Percentiles rank a stretch among this genome's conserved stretches.
Conservation (phyloP, 2,329 filamentous ascomycete species). For the Reticulascus tulasneorum region DNA sequence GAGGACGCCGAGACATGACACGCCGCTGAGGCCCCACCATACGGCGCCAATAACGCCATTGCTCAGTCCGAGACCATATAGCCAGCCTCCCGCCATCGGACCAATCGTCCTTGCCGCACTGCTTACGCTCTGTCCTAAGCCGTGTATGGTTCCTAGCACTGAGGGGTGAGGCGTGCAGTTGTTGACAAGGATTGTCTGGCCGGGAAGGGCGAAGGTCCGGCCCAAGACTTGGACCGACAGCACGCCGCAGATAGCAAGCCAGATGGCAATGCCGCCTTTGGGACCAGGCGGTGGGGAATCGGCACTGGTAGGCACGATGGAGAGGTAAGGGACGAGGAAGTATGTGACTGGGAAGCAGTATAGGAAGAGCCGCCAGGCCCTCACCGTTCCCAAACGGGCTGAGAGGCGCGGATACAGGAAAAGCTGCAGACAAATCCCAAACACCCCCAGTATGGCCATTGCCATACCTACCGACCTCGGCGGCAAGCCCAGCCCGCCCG, state of each 20-base stretch:
- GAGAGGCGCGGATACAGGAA: constrained; percentile 68
- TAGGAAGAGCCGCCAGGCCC: constrained; percentile 64
- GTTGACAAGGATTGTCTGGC: constrained; percentile 42
- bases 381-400: constrained; percentile 61
- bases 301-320: constrained; percentile 57
- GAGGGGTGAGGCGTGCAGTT: constrained; percentile 45
- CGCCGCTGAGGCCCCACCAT: constrained; percentile 51
- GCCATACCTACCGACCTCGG: constrained; percentile 70
- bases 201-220: constrained; percentile 57
- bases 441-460: constrained; percentile 70
- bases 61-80: constrained; percentile 57
- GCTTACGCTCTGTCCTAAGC: constrained; percentile 53
- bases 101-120: constrained; percentile 57
- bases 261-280: constrained; percentile 54
- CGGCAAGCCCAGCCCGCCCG: constrained; percentile 71
- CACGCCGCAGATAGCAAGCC: constrained; percentile 60
- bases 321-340: constrained; percentile 64
- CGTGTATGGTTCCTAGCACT: constrained; percentile 44
- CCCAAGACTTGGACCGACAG: constrained; percentile 63
- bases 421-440: constrained; percentile 72
- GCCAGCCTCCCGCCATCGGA: constrained; percentile 54
- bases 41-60: constrained; percentile 54
- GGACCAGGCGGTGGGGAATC: constrained; percentile 42
- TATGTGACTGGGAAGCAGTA: constrained; percentile 70
- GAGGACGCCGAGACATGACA: constrained; percentile 45